Percentiles rank a stretch among this genome's conserved stretches.
phyloP scores from a whole-genome alignment of 139 green algal genomes.

The Bryopsis sp. region DNA sequence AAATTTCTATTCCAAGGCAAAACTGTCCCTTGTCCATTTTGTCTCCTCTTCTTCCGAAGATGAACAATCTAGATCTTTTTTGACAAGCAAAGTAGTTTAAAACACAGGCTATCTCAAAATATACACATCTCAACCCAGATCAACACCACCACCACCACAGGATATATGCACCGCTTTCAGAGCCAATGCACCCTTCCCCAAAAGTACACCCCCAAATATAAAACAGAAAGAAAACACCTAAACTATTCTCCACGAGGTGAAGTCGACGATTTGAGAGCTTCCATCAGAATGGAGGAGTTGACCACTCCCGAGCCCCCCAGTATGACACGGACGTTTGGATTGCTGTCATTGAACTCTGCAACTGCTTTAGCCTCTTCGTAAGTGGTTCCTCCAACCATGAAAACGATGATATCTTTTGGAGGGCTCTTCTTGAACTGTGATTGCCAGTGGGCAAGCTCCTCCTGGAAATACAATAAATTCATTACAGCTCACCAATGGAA shows the following conservation, averaged over 20 bases:
- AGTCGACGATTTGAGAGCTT: constrained; percentile 32
- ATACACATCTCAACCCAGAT: no score
- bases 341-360: constrained; percentile 66
- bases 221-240: no score
- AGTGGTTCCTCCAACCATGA: constrained; percentile 91
- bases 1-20: background rate
- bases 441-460: constrained; percentile 37
- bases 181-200: no score
- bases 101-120: no score
- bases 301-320: constrained; percentile 78
- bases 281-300: constrained; percentile 59
- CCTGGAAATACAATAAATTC: constrained; percentile 23
- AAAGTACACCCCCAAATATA: no score
- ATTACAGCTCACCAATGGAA: no score
- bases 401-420: constrained; percentile 75
- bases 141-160: no score
- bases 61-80: no score
- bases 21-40: background rate
- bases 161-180: no score
- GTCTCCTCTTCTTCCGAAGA: no score
- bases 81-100: no score
- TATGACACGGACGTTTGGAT: constrained; percentile 48
- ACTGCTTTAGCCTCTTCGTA: constrained; percentile 85
- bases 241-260: no score
- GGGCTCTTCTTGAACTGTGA: constrained; percentile 35